Base-by-base conservation (phyloP, 208 protist species). In the Jaenimonas drosophilae region DNA sequence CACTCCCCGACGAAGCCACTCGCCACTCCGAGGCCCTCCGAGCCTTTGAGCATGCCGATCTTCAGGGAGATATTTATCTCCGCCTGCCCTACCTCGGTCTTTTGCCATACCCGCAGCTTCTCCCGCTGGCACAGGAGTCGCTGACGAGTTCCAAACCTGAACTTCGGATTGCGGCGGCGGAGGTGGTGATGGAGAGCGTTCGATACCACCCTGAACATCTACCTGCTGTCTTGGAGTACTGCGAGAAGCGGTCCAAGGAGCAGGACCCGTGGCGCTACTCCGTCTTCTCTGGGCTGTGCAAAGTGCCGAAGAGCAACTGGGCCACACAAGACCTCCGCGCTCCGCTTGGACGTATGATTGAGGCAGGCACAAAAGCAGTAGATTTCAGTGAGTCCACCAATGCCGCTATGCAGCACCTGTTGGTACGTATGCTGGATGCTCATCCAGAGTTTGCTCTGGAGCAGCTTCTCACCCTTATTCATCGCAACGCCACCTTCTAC, bases 221-320 rank as follows among this genome's bases (percentile, higher is more conserved):
- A 4, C 28, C 20, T 5, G 44, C 40, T 1, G 52, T 52, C 7
- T 58, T 71, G 1, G 39, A 56, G 11, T 65, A 54, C 25, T 71
- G 64, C 34, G 42, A 50, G 4, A 16, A 32, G 23, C 64, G 64
- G 1, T 40, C 27, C 0, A 64, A 71, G 2, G 64, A 71, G 41
- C 57, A 71, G 34, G 63, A 71, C 37, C 33, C 38, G 17, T 71
- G 50, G 38, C 42, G 40, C 11, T 3, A 0, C 1, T n/a, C 44
- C 12, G 54, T 71, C 49, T 47, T 54, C 6, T 4, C 21, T 7
- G 58, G 49, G 9, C 57, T 44, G 43, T 29, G 17, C 1, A 39
- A 19, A 0, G 48, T 71, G 1, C 52, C 57, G 1, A 17, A 6
- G 4, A 34, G 25, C 7, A 52, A 57, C 36, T 71, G 64, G 64